These are phyloP conservation scores for Lactarius sanguifluus DNA, from an alignment of 768 basidiomycete genomes.

Conservation along the genomic window DNA sequence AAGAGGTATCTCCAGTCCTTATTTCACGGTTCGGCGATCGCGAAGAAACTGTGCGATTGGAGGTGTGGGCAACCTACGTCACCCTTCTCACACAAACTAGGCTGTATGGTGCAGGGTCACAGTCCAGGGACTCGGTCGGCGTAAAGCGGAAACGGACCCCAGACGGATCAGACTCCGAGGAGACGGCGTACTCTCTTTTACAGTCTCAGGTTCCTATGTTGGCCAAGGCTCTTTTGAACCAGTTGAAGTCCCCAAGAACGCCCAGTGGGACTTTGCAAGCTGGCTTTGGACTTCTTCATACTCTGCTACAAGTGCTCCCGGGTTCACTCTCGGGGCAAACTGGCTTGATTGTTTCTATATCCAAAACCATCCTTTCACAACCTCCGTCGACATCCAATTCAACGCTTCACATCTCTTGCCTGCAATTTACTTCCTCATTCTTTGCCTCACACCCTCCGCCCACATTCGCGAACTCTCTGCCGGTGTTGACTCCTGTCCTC, in stretches of 20 bases:
- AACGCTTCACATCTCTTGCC: slow-evolving; percentile 74
- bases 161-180: slow-evolving; percentile 70
- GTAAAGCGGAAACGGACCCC: slow-evolving; percentile 79
- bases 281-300: slow-evolving; percentile 76
- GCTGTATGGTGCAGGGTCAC: slow-evolving; percentile 68
- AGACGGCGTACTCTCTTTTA: slow-evolving; percentile 70
- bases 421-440: slow-evolving; percentile 84
- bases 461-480: slow-evolving; percentile 59
- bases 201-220: slow-evolving; percentile 74
- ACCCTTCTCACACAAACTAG: slow-evolving; percentile 80
- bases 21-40: slow-evolving; percentile 93
- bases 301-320: slow-evolving; percentile 75
- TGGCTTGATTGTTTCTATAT: slow-evolving; percentile 58
- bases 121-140: slow-evolving; percentile 49
- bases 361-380: slow-evolving; percentile 63
- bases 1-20: slow-evolving; percentile 80
- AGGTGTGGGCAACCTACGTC: slow-evolving; percentile 87
- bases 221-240: slow-evolving; percentile 79
- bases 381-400: slow-evolving; percentile 75
- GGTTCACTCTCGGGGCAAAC: slow-evolving; percentile 78
- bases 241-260: slow-evolving; percentile 81
- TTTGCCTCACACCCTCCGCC: slow-evolving; percentile 69
- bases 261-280: slow-evolving; percentile 77
- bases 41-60: slow-evolving; percentile 90
- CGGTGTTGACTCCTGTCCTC: slow-evolving; percentile 69